Base-by-base conservation (phyloP, 2,329 filamentous ascomycete species). In the Aspergillus floridensis region DNA sequence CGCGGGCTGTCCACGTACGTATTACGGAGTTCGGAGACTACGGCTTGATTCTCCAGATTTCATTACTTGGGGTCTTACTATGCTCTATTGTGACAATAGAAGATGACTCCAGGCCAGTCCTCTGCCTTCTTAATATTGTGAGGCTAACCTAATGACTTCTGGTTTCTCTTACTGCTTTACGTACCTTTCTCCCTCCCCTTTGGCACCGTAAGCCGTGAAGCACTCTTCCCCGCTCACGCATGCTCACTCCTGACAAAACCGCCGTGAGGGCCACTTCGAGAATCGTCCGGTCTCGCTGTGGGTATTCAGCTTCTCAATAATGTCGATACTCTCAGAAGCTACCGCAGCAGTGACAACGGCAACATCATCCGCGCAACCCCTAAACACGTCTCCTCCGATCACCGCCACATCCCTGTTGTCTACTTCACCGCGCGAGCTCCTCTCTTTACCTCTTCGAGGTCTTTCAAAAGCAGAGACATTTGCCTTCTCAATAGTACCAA, bases 371-470 rank as follows among this genome's bases (percentile, higher is more conserved):
- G 50, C 62, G 3, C 64, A 69, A 29, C 59, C 63, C 12, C 53
- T 71, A 10, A 69, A 66, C n/a, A 64, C 66, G 21, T 58, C 65
- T 11, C 64, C 65, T 51, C 16, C 51, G 16, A 56, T 64, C 24
- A 49, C 68, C 49, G 52, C 59, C 48, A 50, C 50, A 31, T 70
- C 68, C 46, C 57, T 70, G 31, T 50, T 69, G 24, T 66, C 72
- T 12, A 66, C 69, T 19, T 70, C 70, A 21, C 63, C 70, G 11
- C 70, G 70, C 57, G 71, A 74, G 24, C 58, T 77, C 19, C 63
- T 77, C 41, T 68, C 71, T 26, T 65, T 73, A 52, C 75, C 76
- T 16, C 64, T 78, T 54, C 75, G 75, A 48, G 68, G 71, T 53
- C 63, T 76, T n/a, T 68, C 72, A 50, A 71, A 70, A 54, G 70